A percentile compares a stretch with the other conserved stretches of the same genome.
phyloP scores from a whole-genome alignment of 345 rosid species.

The Theobroma cacao region DNA sequence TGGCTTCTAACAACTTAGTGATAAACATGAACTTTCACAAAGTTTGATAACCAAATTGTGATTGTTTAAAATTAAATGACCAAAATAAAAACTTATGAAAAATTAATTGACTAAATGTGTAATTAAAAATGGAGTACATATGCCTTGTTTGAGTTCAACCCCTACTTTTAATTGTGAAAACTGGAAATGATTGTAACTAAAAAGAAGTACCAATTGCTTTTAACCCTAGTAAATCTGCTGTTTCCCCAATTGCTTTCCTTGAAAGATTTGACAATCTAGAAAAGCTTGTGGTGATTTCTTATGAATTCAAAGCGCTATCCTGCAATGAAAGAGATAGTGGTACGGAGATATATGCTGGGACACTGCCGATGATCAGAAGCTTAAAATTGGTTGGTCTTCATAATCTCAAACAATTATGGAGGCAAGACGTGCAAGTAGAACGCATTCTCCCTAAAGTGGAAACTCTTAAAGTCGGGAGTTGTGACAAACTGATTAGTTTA shows the following conservation, averaged over 20 bases:
- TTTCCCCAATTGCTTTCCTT: background rate
- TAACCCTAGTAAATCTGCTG: too few relatives aligned
- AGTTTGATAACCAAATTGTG: too few relatives aligned
- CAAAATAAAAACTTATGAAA: too few relatives aligned
- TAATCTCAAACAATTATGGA: background rate
- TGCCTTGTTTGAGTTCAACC: too few relatives aligned
- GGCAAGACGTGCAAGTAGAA: background rate
- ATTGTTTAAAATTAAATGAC: too few relatives aligned
- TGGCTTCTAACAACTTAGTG: too few relatives aligned
- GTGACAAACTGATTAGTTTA: background rate
- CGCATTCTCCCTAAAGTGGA: background rate
- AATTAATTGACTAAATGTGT: too few relatives aligned
- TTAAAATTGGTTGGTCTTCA: fast-evolving
- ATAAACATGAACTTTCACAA: too few relatives aligned
- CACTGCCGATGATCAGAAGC: background rate
- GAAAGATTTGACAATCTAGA: conserved; percentile 14
- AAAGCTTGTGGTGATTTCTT: fast-evolving
- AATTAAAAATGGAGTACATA: too few relatives aligned
- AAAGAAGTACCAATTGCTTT: too few relatives aligned
- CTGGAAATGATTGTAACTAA: too few relatives aligned
- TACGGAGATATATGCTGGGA: background rate
- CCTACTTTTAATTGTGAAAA: too few relatives aligned
- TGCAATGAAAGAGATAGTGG: background rate
- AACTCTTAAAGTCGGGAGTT: fast-evolving
- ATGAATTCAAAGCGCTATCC: background rate